Percentiles rank a stretch among this genome's conserved stretches.
phyloP scores from a whole-genome alignment of 2,329 filamentous ascomycete species.

The Zymoseptoria ardabiliae region DNA sequence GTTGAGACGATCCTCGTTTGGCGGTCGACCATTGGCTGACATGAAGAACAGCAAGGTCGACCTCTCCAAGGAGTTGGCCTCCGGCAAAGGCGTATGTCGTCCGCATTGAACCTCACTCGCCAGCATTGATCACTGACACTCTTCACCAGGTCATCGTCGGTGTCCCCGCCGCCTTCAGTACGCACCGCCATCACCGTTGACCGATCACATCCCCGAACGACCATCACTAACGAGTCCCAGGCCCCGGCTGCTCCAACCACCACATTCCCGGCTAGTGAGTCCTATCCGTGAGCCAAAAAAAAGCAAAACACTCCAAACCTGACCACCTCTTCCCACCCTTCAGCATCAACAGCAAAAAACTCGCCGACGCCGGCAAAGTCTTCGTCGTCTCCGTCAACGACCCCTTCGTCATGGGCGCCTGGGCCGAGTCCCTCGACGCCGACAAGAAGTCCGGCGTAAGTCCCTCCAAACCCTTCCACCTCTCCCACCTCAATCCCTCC shows the following conservation, averaged over 20 bases:
- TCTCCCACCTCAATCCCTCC: background rate
- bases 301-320: no score
- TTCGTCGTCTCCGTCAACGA: constrained; percentile 93
- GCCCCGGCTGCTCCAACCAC: constrained; percentile 55
- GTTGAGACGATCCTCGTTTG: background rate
- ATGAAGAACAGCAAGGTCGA: constrained; percentile 56
- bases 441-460: constrained; percentile 66
- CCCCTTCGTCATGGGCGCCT: constrained; percentile 86
- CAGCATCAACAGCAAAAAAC: constrained; percentile 62
- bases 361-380: constrained; percentile 73
- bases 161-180: constrained; percentile 53
- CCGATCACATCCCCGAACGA: no score
- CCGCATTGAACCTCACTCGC: background rate
- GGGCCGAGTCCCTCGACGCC: constrained; percentile 72
- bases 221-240: constrained; percentile 20
- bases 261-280: constrained; percentile 70
- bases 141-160: constrained; percentile 59
- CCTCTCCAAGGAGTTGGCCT: constrained; percentile 63
- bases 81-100: constrained; percentile 51
- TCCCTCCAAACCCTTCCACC: constrained; percentile 16
- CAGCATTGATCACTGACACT: background rate
- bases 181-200: constrained; percentile 2
- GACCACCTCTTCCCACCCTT: no score
- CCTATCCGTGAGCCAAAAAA: no score
- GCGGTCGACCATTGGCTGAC: background rate